Conservation (phyloP, 345 rosid genomes). For the Camelina neglecta region DNA sequence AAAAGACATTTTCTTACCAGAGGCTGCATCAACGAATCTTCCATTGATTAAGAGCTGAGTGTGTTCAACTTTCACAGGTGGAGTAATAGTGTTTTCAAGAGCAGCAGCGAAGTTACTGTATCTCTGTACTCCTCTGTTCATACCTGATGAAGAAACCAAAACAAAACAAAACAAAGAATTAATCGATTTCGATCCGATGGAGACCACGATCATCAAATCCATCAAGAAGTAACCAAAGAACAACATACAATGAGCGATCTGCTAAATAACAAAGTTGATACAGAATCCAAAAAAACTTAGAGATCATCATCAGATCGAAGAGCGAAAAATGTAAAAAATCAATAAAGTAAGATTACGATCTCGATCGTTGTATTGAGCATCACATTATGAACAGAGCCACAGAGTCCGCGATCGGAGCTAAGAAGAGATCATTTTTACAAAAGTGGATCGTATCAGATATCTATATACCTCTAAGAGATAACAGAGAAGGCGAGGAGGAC, state of each 20-base stretch:
- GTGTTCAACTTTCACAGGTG: slow-evolving; percentile 62
- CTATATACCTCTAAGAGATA: not conserved
- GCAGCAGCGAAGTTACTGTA: slow-evolving; percentile 60
- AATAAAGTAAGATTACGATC: not conserved
- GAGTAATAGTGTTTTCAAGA: slow-evolving; percentile 60
- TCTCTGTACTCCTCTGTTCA: slow-evolving; percentile 49
- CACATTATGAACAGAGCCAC: not conserved
- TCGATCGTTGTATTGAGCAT: not conserved
- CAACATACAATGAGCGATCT: not conserved
- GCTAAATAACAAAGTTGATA: not conserved
- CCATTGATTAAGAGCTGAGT: slow-evolving; percentile 80
- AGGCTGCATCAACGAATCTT: slow-evolving; percentile 75
- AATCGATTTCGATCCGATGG: not conserved
- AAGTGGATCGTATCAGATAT: slow-evolving; percentile 3
- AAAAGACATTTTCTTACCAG: slow-evolving; percentile 54
- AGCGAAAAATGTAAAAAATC: not conserved
- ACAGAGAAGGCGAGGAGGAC: slow-evolving; percentile 47
- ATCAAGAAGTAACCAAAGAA: not conserved
- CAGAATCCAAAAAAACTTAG: not conserved
- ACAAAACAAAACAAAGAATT: not conserved
- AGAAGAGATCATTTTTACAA: not conserved
- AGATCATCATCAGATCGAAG: slow-evolving; percentile 18
- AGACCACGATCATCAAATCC: not conserved
- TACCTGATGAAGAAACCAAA: slow-evolving; percentile 48
- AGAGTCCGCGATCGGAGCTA: not conserved